Conservation (phyloP, 2,329 filamentous ascomycete species). For the Aspergillus viridinutans region DNA sequence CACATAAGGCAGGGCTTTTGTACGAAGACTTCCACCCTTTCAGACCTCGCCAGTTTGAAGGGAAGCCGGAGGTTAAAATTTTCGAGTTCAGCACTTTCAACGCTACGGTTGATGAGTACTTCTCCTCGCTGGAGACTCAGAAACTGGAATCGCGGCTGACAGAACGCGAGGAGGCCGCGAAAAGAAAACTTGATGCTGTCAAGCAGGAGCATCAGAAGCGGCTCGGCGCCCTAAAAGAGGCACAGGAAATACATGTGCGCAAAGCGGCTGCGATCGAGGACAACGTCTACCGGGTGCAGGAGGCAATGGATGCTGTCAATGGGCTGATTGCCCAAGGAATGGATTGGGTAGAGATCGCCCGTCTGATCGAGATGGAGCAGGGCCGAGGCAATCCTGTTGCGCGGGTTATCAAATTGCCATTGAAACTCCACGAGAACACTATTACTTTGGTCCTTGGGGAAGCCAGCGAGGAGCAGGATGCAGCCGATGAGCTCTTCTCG, state of each 20-base stretch:
- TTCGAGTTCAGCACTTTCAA: constrained; percentile 83
- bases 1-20: constrained; percentile 48
- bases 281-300: constrained; percentile 85
- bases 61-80: constrained; percentile 61
- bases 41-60: constrained; percentile 71
- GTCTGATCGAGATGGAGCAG: constrained; percentile 83
- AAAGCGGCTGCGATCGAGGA: constrained; percentile 89
- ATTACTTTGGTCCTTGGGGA: constrained; percentile 77
- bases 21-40: constrained; percentile 98
- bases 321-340: constrained; percentile 88
- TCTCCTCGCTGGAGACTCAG: constrained; percentile 92
- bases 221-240: constrained; percentile 75
- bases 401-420: constrained; percentile 75
- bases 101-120: constrained; percentile 92
- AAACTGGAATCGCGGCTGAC: constrained; percentile 78
- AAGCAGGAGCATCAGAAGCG: constrained; percentile 78
- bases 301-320: constrained; percentile 89
- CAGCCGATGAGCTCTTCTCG: constrained; percentile 61
- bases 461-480: constrained; percentile 59
- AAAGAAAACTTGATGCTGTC: constrained; percentile 79
- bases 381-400: constrained; percentile 77
- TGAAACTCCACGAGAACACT: constrained; percentile 86
- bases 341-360: constrained; percentile 93
- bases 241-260: constrained; percentile 75
- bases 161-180: constrained; percentile 77